phyloP scores from a whole-genome alignment of 371 early-diverging fungal species.

The Mucor circinelloides region DNA sequence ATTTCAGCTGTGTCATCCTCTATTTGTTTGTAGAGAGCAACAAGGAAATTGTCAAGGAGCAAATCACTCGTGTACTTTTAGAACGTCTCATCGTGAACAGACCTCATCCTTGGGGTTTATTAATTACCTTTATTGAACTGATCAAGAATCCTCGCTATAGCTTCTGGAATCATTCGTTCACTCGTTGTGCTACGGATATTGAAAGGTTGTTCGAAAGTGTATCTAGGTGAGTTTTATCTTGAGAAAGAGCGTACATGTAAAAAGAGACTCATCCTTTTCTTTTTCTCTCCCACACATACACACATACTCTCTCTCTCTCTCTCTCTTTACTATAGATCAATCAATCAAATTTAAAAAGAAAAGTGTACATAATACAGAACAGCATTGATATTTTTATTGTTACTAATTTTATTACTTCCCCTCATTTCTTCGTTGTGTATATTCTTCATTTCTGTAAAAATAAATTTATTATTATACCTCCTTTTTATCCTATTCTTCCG shows the following conservation, averaged over 20 bases:
- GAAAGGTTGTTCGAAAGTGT: conserved; percentile 76
- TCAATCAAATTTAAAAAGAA: conserved; percentile 43
- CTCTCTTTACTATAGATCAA: conserved; percentile 33
- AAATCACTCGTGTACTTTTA: conserved; percentile 91
- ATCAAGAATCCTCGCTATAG: conserved; percentile 91
- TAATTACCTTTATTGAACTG: conserved; percentile 96
- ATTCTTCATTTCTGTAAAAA: conserved; percentile 9
- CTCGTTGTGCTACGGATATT: conserved; percentile 74
- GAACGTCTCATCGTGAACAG: conserved; percentile 96
- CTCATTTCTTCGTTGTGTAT: conserved; percentile 5
- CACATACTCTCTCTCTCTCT: conserved; percentile 6
- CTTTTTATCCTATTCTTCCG: background rate
- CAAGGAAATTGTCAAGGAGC: conserved; percentile 88
- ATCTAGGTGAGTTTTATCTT: conserved; percentile 48
- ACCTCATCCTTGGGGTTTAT: conserved; percentile 97
- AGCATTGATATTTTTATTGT: background rate
- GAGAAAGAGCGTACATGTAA: no score
- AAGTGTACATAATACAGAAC: background rate
- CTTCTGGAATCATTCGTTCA: conserved; percentile 86
- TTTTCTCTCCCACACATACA: no score
- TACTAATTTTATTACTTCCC: background rate
- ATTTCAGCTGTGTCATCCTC: conserved; percentile 86
- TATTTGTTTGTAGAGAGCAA: conserved; percentile 86
- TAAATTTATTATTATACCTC: background rate
- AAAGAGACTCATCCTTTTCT: background rate